Conservation (phyloP, 2,329 filamentous ascomycete genomes). For the Neofusicoccum ribis region DNA sequence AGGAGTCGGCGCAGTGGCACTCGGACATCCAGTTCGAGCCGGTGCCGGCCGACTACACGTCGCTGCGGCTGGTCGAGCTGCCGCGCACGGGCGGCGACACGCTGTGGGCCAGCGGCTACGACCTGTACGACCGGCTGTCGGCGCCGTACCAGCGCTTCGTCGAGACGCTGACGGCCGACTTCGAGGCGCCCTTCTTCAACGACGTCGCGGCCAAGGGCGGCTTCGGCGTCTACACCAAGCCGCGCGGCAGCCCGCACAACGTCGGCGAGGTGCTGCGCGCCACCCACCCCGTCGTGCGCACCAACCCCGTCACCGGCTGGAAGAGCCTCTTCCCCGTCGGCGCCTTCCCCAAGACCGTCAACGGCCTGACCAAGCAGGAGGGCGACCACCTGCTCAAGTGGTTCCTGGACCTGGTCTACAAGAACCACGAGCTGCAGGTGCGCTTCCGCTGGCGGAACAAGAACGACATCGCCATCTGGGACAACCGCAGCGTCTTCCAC, state of each 20-base stretch:
- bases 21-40: conserved; percentile 44
- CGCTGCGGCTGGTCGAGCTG: conserved; percentile 37
- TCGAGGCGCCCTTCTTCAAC: conserved; percentile 48
- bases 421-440: conserved; percentile 55
- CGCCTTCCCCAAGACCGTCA: conserved; percentile 34
- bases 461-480: conserved; percentile 64
- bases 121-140: conserved; percentile 53
- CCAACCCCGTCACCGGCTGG: conserved; percentile 66
- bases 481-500: conserved; percentile 62
- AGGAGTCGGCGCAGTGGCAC: conserved; percentile 57
- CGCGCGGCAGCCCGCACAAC: conserved; percentile 57
- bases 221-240: conserved; percentile 49
- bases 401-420: conserved; percentile 44
- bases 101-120: conserved; percentile 39
- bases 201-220: conserved; percentile 41
- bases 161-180: conserved; percentile 48
- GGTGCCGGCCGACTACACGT: conserved; percentile 44
- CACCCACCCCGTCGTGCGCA: conserved; percentile 59
- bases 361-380: conserved; percentile 47
- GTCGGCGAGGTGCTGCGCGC: conserved; percentile 52
- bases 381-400: conserved; percentile 44
- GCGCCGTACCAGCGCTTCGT: conserved; percentile 52
- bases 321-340: conserved; percentile 53
- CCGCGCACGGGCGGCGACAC: conserved; percentile 31
- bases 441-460: conserved; percentile 51